Base-by-base conservation (phyloP, 257 asterid species). In the Solanum tacnaense region DNA sequence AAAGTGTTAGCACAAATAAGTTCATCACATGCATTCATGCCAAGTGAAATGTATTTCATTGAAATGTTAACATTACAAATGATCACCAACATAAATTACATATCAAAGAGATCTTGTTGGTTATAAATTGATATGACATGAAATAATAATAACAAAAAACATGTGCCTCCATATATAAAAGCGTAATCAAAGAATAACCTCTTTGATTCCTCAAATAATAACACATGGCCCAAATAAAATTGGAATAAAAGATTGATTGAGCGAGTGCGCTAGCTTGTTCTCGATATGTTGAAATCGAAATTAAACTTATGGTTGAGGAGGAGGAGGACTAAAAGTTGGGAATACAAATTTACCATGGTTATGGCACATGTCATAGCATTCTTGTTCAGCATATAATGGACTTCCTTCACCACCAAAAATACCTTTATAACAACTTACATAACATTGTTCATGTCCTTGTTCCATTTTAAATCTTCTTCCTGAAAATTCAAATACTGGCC, bases 341-440 rank as follows among this genome's bases (percentile, higher is more conserved):
- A 81, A 1, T 27, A 29, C 85, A 46, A 44, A 81, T 81, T 29
- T 81, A 46, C 85, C 85, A 81, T 27, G 34, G 85, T 44, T 81
- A 27, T 81, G 67, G 39, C 85, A 81, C 5, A 1, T 46, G 8
- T 81, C 39, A 29, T 7, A 8, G 11, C 85, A 81, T 15, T 46
- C 39, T 81, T 81, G 35, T 46, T 81, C 85, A 25, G 85, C 85
- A 81, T 81, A 81, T 81, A 81, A 81, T 81, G 85, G 85, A 46
- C 85, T 81, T 2, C 85, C 85, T 81, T 81, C 85, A 46, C 68
- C 41, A 44, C 39, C 67, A 46, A 81, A 81, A 27, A 81, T 29
- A 44, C 41, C 39, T 81, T 29, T 32, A 46, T 81, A 81, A 18
- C 85, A 81, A 5, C 20, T 29, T 46, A 15, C 10, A 27, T 81